These are phyloP conservation scores for Talaromyces ruber DNA, from an alignment of 495 filamentous ascomycete species.

Conservation along the genomic window DNA sequence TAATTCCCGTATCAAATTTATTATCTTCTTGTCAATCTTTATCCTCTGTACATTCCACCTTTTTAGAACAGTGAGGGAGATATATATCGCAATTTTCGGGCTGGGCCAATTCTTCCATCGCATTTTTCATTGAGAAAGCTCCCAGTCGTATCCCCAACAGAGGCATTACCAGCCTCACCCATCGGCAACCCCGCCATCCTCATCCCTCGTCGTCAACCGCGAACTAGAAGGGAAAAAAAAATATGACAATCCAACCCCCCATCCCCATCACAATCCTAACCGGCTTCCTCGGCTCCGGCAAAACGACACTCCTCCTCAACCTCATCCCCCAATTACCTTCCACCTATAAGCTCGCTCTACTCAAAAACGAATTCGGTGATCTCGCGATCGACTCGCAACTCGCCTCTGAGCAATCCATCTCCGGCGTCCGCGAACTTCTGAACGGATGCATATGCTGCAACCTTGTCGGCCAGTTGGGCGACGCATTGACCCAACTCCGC, in stretches of 20 bases:
- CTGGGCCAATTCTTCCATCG: no score
- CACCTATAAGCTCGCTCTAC: slow-evolving; percentile 76
- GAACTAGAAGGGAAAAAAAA: not conserved
- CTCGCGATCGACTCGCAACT: slow-evolving; percentile 87
- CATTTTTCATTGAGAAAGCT: no score
- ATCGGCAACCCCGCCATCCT: not conserved
- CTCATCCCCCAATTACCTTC: slow-evolving; percentile 76
- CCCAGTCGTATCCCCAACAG: not conserved
- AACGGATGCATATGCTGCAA: slow-evolving; percentile 99
- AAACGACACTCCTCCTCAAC: slow-evolving; percentile 87
- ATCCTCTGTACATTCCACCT: not conserved
- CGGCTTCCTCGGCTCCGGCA: slow-evolving; percentile 89
- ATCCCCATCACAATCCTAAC: slow-evolving; percentile 92
- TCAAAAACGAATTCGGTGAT: slow-evolving; percentile 98
- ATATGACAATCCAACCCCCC: slow-evolving; percentile 15
- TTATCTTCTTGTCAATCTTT: no score
- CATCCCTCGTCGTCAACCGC: not conserved
- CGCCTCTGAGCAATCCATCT: slow-evolving; percentile 68
- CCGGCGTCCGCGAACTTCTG: slow-evolving; percentile 84
- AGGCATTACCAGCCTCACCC: no score
- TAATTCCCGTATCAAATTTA: not conserved
- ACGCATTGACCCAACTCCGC: slow-evolving; percentile 66
- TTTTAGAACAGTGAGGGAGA: no score
- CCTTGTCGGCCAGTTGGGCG: slow-evolving; percentile 79
- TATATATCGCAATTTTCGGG: no score